Evolutionary conservation across 768 basidiomycete genomes (phyloP).

Genomic region (Panellus pusillus): DNA sequence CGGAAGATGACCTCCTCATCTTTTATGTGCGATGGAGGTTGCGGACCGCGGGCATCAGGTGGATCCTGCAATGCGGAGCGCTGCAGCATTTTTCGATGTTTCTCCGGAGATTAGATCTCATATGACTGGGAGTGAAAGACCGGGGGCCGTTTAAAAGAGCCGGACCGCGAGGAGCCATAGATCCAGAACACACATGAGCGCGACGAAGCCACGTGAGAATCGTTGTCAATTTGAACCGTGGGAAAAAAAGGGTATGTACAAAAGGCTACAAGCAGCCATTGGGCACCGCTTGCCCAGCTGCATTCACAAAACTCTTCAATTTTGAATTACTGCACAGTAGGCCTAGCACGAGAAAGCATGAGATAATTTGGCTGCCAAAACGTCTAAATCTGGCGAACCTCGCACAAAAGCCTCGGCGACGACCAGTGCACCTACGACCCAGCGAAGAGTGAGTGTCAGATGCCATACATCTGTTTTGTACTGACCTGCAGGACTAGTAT

Average conservation of each 20-base stretch:
- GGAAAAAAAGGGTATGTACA: not conserved
- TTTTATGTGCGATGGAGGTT: constrained; percentile 2
- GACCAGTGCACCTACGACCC: constrained; percentile 23
- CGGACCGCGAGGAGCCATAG: not conserved
- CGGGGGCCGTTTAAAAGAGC: too few species aligned
- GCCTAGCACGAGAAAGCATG: too few species aligned
- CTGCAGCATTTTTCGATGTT: not conserved
- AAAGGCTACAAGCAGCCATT: not conserved
- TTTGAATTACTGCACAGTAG: constrained; percentile 30
- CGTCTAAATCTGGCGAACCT: constrained; percentile 7
- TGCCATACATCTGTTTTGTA: too few species aligned
- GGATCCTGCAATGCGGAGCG: not conserved
- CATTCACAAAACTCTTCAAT: constrained; percentile 27
- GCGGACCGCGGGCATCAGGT: constrained; percentile 13
- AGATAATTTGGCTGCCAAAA: too few species aligned
- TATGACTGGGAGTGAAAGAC: too few species aligned
- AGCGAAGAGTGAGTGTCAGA: too few species aligned
- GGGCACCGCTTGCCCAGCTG: constrained; percentile 18
- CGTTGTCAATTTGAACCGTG: too few species aligned
- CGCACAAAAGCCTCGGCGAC: constrained; percentile 37
- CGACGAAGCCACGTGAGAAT: too few species aligned
- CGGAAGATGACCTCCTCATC: not conserved
- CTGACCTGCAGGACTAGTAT: constrained; percentile 31
- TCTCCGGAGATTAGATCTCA: not conserved
- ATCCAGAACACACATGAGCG: too few species aligned